Evolutionary conservation across 805 yeast species (phyloP).

Genomic region (Nakazawaea populi): DNA sequence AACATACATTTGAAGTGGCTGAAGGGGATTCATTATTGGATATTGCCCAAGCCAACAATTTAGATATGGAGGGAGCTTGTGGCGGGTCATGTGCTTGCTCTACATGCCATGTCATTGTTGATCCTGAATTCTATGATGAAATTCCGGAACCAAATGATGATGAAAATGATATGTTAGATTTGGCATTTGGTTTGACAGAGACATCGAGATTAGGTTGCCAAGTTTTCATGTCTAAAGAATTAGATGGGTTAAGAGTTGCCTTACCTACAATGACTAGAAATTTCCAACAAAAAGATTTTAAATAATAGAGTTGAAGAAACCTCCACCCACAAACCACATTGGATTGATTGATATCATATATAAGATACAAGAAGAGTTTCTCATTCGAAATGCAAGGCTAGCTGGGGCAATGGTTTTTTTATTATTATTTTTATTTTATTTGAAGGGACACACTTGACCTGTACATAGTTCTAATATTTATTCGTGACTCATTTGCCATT

Average conservation of each 20-base stretch:
- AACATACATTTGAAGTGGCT: constrained; percentile 74
- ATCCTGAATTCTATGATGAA: constrained; percentile 87
- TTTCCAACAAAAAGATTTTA: constrained; percentile 76
- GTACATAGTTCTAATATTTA: too few relatives aligned
- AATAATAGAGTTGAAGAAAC: neutral
- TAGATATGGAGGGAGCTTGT: constrained; percentile 98
- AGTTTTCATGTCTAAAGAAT: constrained; percentile 78
- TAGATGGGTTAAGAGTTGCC: constrained; percentile 93
- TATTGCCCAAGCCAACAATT: constrained; percentile 87
- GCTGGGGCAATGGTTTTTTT: too few relatives aligned
- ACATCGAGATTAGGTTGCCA: constrained; percentile 96
- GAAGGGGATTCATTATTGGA: constrained; percentile 91
- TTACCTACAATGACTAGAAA: constrained; percentile 97
- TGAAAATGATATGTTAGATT: constrained; percentile 96
- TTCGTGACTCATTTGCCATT: too few relatives aligned
- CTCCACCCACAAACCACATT: too few relatives aligned
- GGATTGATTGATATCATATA: neutral
- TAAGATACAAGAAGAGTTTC: too few relatives aligned
- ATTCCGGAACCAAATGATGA: constrained; percentile 96
- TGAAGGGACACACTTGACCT: too few relatives aligned
- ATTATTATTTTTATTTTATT: too few relatives aligned
- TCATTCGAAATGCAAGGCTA: too few relatives aligned
- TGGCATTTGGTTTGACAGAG: constrained; percentile 96
- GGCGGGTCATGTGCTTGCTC: constrained; percentile 99
- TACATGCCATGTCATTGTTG: constrained; percentile 94